These are phyloP conservation scores for Trichophyton mentagrophytes DNA, from an alignment of 2,329 filamentous ascomycete species.

Conservation along the genomic window DNA sequence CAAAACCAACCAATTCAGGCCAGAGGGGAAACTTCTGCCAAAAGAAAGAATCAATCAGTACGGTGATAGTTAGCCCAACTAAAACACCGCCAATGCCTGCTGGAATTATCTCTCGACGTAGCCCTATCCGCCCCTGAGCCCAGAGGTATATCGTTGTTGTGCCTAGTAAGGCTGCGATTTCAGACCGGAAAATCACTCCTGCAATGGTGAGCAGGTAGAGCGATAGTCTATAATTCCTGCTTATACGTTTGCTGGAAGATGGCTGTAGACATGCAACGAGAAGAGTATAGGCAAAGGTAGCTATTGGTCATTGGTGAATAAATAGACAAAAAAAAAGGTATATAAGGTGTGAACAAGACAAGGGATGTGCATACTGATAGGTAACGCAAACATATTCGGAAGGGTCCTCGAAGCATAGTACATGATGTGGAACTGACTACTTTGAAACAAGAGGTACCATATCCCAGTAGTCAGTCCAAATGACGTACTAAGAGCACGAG, in stretches of 20 bases:
- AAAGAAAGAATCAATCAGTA: slow-evolving; percentile 80
- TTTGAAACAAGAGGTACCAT: slow-evolving; percentile 71
- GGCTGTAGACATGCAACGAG: neutral
- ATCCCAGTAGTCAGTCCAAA: slow-evolving; percentile 57
- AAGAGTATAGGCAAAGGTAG: slow-evolving; percentile 6
- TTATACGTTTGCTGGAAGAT: slow-evolving; percentile 21
- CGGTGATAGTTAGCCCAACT: slow-evolving; percentile 55
- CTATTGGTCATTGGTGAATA: neutral
- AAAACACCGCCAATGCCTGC: slow-evolving; percentile 53
- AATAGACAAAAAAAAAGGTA: neutral
- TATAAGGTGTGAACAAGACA: too few relatives aligned
- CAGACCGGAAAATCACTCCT: slow-evolving; percentile 76
- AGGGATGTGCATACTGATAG: slow-evolving; percentile 50
- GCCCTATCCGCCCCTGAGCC: slow-evolving; percentile 38
- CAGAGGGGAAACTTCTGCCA: slow-evolving; percentile 71
- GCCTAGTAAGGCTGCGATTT: slow-evolving; percentile 68
- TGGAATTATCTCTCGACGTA: slow-evolving; percentile 45
- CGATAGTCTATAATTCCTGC: slow-evolving; percentile 47
- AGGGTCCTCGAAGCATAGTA: slow-evolving; percentile 87
- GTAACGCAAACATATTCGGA: slow-evolving; percentile 94
- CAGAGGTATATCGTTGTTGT: slow-evolving; percentile 56
- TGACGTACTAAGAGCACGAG: slow-evolving; percentile 47
- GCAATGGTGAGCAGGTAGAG: slow-evolving; percentile 67
- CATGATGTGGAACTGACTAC: slow-evolving; percentile 79
- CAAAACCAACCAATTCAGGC: slow-evolving; percentile 82